Evolutionary conservation across 805 yeast genomes (phyloP).

Genomic region (Kuraishia cidri): DNA sequence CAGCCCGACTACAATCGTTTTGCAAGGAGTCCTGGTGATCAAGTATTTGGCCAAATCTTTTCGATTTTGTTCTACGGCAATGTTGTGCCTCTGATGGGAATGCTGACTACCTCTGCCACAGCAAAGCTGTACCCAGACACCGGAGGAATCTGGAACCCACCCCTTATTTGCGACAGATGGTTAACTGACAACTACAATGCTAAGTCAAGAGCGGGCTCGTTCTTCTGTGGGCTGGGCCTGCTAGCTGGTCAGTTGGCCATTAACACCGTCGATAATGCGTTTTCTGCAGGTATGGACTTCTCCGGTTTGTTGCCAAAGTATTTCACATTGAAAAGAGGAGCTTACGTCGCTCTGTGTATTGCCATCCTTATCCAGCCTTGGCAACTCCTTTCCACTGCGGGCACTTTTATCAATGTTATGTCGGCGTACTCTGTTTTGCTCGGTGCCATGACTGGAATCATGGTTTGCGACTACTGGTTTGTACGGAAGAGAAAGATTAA

Average conservation of each 20-base stretch:
- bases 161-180: constrained; percentile 29
- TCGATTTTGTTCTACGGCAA: constrained; percentile 15
- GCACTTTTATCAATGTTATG: constrained; percentile 21
- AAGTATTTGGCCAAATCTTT: constrained; percentile 19
- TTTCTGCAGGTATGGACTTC: constrained; percentile 42
- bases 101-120: constrained; percentile 34
- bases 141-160: constrained; percentile 34
- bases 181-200: constrained; percentile 24
- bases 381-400: constrained; percentile 25
- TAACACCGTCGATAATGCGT: constrained; percentile 27
- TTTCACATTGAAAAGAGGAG: constrained; percentile 35
- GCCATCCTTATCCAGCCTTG: constrained; percentile 30
- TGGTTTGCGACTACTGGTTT: constrained; percentile 26
- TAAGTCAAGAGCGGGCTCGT: constrained; percentile 36
- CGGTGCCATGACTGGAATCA: constrained; percentile 28
- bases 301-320: constrained; percentile 36
- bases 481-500: constrained; percentile 28
- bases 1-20: constrained; percentile 26
- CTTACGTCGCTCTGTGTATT: constrained; percentile 24
- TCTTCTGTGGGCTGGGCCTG: constrained; percentile 31
- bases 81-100: constrained; percentile 33
- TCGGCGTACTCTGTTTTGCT: constrained; percentile 24
- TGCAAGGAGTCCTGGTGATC: constrained; percentile 8
- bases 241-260: constrained; percentile 27
- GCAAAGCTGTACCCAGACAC: constrained; percentile 25